Base-by-base conservation (phyloP, 257 asterid genomes). In the Anisodus tanguticus region DNA sequence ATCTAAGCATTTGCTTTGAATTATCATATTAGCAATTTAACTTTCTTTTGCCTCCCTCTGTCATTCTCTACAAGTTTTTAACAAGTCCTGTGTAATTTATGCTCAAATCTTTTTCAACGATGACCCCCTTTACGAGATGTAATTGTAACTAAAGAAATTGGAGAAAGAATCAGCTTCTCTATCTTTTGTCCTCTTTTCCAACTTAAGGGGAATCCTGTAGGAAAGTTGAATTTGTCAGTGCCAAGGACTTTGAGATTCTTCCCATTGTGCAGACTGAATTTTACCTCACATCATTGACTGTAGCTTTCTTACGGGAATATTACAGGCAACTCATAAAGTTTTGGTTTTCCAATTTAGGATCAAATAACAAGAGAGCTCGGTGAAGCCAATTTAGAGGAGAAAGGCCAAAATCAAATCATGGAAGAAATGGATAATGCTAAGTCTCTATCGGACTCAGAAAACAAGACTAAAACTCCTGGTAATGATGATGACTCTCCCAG, bases 401-500 rank as follows among this genome's bases (percentile, higher is more conserved):
- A 89, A 41, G 88, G 81, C 41, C 85, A 83, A n/a, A 59, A 67
- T 74, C 85, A 83, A 51, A 83, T 69, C 22, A 84, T 83, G 41
- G 89, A 89, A 47, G 91, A 89, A 82, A 85, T 85, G 19, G 86
- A 72, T 54, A 86, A 84, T 84, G 86, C 81, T 31, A 70, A 79
- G 60, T 64, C 80, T 15, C 60, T 71, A 31, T 79, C 85, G 0
- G 90, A 82, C 8, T 80, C 89, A 31, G 91, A 86, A 11, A 87
- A 88, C 79, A 86, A 82, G 71, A 77, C 87, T 0, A 74, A 74
- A 66, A 67, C 87, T 67, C 83, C 89, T 4, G 79, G 88, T 47
- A 66, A 35, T 7, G 93, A 91, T 13, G 93, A 92, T 9, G 93
- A 90, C 41, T 86, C 78, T 70, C 76, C 80, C 45, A 67, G 83